These are phyloP conservation scores for Tripidium arundinaceum DNA, from an alignment of 202 grass and related monocot species.

Conservation along the genomic window DNA sequence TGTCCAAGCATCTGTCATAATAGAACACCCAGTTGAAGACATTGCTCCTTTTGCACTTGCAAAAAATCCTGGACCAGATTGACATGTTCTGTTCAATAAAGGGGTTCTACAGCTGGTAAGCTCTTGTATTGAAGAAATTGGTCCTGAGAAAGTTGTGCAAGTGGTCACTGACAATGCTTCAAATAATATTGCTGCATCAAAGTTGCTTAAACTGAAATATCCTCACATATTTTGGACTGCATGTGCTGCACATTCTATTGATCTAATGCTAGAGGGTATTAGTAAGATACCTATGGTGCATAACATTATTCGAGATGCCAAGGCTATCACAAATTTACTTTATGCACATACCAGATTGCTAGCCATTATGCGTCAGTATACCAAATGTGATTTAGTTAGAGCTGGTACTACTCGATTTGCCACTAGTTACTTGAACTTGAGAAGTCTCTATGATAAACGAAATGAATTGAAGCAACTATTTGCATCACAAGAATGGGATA, in stretches of 20 bases:
- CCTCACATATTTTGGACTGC: not conserved
- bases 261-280: constrained; percentile 20
- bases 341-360: not conserved
- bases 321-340: constrained; percentile 1
- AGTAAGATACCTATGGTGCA: not conserved
- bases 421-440: constrained; percentile 16
- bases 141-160: not conserved
- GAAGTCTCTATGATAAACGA: constrained; percentile 6
- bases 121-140: no score
- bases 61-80: no score
- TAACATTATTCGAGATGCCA: constrained; percentile 1
- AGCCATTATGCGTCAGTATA: not conserved
- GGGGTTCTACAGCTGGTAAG: no score
- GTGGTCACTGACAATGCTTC: constrained; percentile 12
- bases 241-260: not conserved
- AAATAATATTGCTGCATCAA: not conserved
- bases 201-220: not conserved
- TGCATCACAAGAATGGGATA: not conserved
- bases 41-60: no score
- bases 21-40: no score
- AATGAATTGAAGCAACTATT: not conserved
- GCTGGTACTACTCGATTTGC: constrained; percentile 11
- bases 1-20: no score
- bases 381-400: not conserved
- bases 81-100: no score